phyloP scores from a whole-genome alignment of 179 eudicot species.

The Spergularia azorica region DNA sequence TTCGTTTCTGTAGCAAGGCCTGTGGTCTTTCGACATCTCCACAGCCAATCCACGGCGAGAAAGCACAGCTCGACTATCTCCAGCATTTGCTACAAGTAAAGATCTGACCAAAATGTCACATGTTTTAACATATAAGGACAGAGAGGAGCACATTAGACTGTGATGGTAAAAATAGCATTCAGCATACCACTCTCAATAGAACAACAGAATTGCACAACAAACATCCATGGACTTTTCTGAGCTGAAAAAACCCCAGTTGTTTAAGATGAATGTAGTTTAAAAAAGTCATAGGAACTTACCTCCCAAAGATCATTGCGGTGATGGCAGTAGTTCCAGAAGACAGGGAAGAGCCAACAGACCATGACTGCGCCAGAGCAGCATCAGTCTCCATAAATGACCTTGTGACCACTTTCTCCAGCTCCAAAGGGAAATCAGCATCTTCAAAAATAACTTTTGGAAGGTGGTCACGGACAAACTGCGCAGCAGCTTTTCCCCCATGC shows the following conservation, averaged over 20 bases:
- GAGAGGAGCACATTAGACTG: conserved; percentile 1
- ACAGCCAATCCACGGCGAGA: conserved; percentile 74
- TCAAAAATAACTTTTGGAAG: conserved; percentile 86
- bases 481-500: conserved; percentile 94
- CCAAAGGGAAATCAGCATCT: conserved; percentile 89
- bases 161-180: neutral
- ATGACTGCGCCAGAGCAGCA: conserved; percentile 79
- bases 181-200: neutral
- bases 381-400: conserved; percentile 87
- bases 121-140: conserved; percentile 23
- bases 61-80: conserved; percentile 93
- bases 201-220: neutral
- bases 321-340: conserved; percentile 98
- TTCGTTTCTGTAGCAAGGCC: conserved; percentile 69
- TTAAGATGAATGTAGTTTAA: neutral
- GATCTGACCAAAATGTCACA: conserved; percentile 65
- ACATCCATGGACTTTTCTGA: neutral
- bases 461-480: conserved; percentile 90
- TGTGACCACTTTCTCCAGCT: conserved; percentile 90
- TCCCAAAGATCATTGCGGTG: conserved; percentile 97
- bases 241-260: neutral
- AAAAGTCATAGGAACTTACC: conserved; percentile 41
- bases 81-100: conserved; percentile 96
- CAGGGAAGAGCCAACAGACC: conserved; percentile 56
- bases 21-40: conserved; percentile 90